Base-by-base conservation (phyloP, 805 yeast species). In the Metschnikowia hibisci region DNA sequence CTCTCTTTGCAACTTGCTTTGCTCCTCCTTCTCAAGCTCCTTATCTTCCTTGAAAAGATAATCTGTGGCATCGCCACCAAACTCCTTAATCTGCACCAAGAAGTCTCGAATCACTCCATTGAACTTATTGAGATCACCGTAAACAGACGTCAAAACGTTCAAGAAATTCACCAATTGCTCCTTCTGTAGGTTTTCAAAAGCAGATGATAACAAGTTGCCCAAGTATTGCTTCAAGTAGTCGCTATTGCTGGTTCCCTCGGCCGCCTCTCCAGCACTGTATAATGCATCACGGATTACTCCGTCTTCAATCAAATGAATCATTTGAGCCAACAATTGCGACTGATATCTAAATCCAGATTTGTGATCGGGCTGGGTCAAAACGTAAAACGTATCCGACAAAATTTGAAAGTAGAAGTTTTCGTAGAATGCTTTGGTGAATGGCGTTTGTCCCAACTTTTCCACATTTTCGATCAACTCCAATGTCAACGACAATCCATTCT, bases 291-390 rank as follows among this genome's bases (percentile, higher is more conserved):
- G 67, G 43, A 93, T 86, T 48, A 78, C 81, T 46, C 81, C 76
- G 49, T 80, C 84, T 61, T 87, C 87, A 11, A 91, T 93, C 47
- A 91, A 71, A 46, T 86, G 86, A 50, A 93, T 80, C 67, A 93
- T 75, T 61, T 82, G 85, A 45, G 95, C 83, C 55, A 93, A 75
- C 50, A 95, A 73, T 58, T 85, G 84, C 6, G 95, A 76, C 69
- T 93, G 99, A 53, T 82, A 77, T 48, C 84, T 79, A 71, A 93
- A 93, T 1, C 98, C 98, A 22, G 98, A 87, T 69, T 93, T 91
- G 66, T 93, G 99, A 65, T 93, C 99, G 7, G 96, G 83, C 63
- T 93, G 98, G 3, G 99, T 93, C 44, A 93, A 75, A 26, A 93
- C 98, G 57, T 78, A 86, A 62, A 93, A 93, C 1, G 95, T 85